Evolutionary conservation across 371 early-diverging fungal genomes (phyloP).

Genomic region (Actinomucor elegans): DNA sequence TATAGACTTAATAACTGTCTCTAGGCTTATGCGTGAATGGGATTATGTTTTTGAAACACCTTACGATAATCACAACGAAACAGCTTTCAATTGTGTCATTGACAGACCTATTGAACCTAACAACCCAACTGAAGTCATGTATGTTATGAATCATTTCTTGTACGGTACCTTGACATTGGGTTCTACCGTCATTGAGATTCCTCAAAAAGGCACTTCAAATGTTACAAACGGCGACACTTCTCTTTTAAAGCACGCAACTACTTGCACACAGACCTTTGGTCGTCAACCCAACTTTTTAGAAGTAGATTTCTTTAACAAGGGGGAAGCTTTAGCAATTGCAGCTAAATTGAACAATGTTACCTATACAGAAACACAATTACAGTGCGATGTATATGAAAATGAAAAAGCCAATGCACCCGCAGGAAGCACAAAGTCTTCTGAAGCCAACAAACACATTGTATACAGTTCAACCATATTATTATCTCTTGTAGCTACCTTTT

Average conservation of each 20-base stretch:
- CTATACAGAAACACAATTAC: conserved; percentile 24
- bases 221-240: conserved; percentile 47
- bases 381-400: conserved; percentile 22
- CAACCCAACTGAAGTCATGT: conserved; percentile 43
- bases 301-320: conserved; percentile 77
- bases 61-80: conserved; percentile 41
- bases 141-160: conserved; percentile 63
- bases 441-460: neutral
- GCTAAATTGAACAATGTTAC: conserved; percentile 68
- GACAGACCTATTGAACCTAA: conserved; percentile 53
- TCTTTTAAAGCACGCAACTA: conserved; percentile 43
- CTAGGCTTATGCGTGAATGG: conserved; percentile 56
- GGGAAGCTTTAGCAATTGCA: conserved; percentile 50
- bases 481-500: conserved; percentile 15
- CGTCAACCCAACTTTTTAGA: conserved; percentile 69
- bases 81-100: conserved; percentile 45
- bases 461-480: conserved; percentile 11
- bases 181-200: conserved; percentile 36
- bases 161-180: conserved; percentile 42
- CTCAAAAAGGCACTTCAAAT: conserved; percentile 51
- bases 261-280: conserved; percentile 46
- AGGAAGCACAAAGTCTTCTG: conserved; percentile 1
- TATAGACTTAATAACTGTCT: neutral
- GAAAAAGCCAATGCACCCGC: neutral
- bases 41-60: conserved; percentile 63